phyloP scores from a whole-genome alignment of 306 rosid species.

The Gillenia trifoliata region DNA sequence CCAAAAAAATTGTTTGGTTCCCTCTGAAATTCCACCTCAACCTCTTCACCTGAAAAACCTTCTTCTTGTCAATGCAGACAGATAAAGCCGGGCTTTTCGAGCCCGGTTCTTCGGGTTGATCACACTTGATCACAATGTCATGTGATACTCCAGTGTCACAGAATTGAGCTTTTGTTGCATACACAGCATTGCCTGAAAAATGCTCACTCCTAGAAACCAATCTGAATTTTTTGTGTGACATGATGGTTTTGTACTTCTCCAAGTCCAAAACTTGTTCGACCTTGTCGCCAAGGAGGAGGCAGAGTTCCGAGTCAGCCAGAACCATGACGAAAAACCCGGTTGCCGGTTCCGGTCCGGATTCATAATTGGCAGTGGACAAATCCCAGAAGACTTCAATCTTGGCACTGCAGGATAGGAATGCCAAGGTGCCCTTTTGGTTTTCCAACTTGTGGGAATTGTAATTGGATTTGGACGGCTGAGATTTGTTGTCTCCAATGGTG shows the following conservation, averaged over 20 bases:
- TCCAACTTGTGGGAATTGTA: slow-evolving; percentile 17
- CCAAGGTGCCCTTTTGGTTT: slow-evolving; percentile 37
- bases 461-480: slow-evolving; percentile 2
- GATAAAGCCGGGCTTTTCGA: slow-evolving; percentile 31
- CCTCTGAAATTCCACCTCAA: slow-evolving; percentile 93
- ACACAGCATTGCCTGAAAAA: slow-evolving; percentile 38
- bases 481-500: slow-evolving; percentile 12
- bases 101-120: slow-evolving; percentile 38
- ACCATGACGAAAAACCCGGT: slow-evolving; percentile 48
- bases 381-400: slow-evolving; percentile 60
- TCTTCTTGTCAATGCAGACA: slow-evolving; percentile 59
- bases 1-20: slow-evolving; percentile 73
- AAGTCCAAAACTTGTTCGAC: slow-evolving; percentile 15
- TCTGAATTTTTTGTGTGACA: slow-evolving; percentile 14
- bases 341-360: slow-evolving; percentile 61
- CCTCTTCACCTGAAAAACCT: slow-evolving; percentile 59
- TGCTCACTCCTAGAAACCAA: slow-evolving; percentile 60
- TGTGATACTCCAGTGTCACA: slow-evolving; percentile 45
- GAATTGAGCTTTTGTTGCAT: slow-evolving; percentile 57
- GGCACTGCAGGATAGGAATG: slow-evolving; percentile 16
- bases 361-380: slow-evolving; percentile 49
- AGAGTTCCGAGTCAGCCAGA: slow-evolving; percentile 48
- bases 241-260: neutral
- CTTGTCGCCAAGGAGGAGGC: slow-evolving; percentile 54
- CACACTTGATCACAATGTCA: slow-evolving; percentile 62